Evolutionary conservation across 208 protist species (phyloP).

Genomic region (Porcisia hertigi): DNA sequence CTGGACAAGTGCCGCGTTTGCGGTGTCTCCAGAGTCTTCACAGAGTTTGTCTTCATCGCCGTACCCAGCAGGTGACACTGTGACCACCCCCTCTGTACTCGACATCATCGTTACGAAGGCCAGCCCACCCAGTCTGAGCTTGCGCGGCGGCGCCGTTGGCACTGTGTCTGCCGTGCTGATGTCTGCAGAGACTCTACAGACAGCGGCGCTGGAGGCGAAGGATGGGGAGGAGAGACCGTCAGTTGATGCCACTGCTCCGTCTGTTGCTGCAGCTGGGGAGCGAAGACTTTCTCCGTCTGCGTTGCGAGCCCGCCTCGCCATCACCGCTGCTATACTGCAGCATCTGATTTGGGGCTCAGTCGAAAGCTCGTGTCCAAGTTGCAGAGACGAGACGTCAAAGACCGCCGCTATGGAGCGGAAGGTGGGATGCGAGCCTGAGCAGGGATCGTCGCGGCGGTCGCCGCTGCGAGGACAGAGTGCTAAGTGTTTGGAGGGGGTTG

Average conservation of each 20-base stretch:
- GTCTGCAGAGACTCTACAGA: constrained; percentile 15
- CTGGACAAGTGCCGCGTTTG: background rate
- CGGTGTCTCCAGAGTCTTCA: background rate
- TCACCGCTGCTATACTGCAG: constrained; percentile 20
- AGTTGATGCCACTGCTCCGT: background rate
- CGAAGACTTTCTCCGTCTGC: constrained; percentile 2
- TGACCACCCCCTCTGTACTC: background rate
- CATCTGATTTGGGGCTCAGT: constrained; percentile 13
- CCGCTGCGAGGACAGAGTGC: background rate
- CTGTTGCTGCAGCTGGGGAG: background rate
- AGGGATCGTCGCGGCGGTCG: background rate
- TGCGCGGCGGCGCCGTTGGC: constrained; percentile 23
- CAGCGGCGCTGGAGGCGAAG: constrained; percentile 6
- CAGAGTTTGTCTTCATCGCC: background rate
- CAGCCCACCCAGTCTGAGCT: constrained; percentile 16
- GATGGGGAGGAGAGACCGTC: background rate
- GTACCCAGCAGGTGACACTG: background rate
- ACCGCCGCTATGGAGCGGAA: background rate
- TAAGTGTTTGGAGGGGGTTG: background rate
- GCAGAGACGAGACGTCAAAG: background rate
- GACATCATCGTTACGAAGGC: constrained; percentile 11
- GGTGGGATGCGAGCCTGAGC: background rate
- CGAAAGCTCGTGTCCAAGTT: background rate
- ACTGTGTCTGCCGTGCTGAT: constrained; percentile 9
- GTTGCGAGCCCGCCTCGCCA: constrained; percentile 28